Base-by-base conservation (phyloP, 176 grass and related monocot genomes). In the Bothriochloa decipiens region DNA sequence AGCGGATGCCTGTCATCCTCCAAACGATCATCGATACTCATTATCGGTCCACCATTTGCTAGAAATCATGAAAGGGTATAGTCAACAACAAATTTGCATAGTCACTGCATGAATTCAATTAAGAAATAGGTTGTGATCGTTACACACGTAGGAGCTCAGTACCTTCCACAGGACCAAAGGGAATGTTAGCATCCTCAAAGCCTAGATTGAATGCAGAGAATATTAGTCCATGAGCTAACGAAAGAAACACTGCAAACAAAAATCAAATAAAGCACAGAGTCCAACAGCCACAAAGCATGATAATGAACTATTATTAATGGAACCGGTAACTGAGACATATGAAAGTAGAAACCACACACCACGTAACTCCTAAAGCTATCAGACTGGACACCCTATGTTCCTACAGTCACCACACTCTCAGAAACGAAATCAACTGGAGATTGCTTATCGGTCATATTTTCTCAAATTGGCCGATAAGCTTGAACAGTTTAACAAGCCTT, bases 161-260 rank as follows among this genome's bases (percentile, higher is more conserved):
- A 99, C 96, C 96, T 94, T 99, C 96, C 80, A 87, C 84, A 80
- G 96, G 79, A 5, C 93, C 96, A 86, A 91, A 99, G 40, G 91
- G 91, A 91, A 93, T 91, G 76, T 75, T 94, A 55, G 90, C 84
- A 74, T 96, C 96, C 72, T 99, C 96, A 92, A 96, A 92, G 77
- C 91, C 96, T 99, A 89, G 13, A 83, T 68, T 70, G 62, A 75
- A 63, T 43, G n/a, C 11, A 70, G 12, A 72, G 17, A 80, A 62
- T 36, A 89, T 82, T 36, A 88, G 68, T 50, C 45, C 9, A 89
- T 66, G 61, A 81, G 78, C 33, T 42, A 76, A 79, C 37, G 35
- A 40, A 80, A 16, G 41, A 40, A 23, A 1, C 53, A 20, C 32
- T 27, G 27, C 27, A 47, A 61, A 16, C 25, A 76, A 43, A 62